A percentile compares a stretch with the other conserved stretches of the same genome.
Evolutionary conservation across 805 yeast species (phyloP).

Genomic region (Candida quercuum): DNA sequence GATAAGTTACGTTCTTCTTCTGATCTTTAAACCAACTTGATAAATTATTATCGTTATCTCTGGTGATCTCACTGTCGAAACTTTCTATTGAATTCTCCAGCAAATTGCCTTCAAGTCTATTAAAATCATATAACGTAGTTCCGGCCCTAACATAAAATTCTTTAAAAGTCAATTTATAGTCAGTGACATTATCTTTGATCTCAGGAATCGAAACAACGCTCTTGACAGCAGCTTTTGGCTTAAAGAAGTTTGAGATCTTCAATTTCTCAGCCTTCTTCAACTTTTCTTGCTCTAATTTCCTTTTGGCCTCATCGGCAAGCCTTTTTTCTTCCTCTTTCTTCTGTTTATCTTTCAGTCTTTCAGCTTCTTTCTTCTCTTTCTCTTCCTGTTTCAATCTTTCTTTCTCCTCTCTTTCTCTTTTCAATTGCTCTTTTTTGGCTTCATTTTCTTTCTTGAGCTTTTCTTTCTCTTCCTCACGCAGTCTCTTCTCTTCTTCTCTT

Average conservation of each 20-base stretch:
- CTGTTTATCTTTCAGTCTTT: constrained; percentile 24
- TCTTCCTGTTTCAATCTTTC: constrained; percentile 12
- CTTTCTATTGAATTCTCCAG: constrained; percentile 3
- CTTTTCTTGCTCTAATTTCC: constrained; percentile 25
- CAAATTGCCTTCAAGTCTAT: constrained; percentile 1
- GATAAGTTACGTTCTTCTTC: background rate
- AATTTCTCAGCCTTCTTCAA: constrained; percentile 14
- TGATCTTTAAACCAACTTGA: constrained; percentile 7
- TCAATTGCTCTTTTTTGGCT: constrained; percentile 14
- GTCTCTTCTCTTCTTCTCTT: constrained; percentile 15
- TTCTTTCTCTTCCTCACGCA: constrained; percentile 20
- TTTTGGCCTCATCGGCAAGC: constrained; percentile 31
- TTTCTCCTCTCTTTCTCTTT: constrained; percentile 18
- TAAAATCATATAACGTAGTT: constrained; percentile 17
- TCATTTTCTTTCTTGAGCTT: constrained; percentile 20
- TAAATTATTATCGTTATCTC: background rate
- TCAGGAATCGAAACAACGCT: constrained; percentile 6
- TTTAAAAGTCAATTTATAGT: constrained; percentile 28
- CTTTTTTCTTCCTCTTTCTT: constrained; percentile 32
- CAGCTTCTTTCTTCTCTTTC: constrained; percentile 16
- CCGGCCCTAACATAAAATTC: constrained; percentile 35
- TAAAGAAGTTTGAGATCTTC: constrained; percentile 26
- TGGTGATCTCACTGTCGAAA: constrained; percentile 8
- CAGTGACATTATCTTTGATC: constrained; percentile 12
- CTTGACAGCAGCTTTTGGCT: constrained; percentile 21